phyloP scores from a whole-genome alignment of 2,329 filamentous ascomycete genomes.

The Penicillium sp. region DNA sequence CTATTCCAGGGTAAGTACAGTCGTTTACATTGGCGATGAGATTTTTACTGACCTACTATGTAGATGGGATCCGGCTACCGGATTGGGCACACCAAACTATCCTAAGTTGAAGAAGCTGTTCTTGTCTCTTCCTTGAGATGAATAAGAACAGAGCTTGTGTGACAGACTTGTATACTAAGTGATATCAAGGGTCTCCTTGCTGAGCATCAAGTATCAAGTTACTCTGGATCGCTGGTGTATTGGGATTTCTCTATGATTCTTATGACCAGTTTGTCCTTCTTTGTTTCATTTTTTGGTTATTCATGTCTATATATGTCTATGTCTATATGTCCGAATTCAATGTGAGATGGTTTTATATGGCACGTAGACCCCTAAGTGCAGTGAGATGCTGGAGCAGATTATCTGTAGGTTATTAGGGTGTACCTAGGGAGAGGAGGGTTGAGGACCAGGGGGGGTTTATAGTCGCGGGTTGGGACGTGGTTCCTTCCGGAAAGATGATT shows the following conservation, averaged over 20 bases:
- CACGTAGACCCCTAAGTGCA: no score
- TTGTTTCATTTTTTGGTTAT: neutral
- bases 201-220: neutral
- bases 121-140: constrained; percentile 22
- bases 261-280: neutral
- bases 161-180: neutral
- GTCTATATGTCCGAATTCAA: neutral
- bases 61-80: constrained; percentile 35
- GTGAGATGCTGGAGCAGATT: no score
- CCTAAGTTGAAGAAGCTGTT: constrained; percentile 33
- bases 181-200: neutral
- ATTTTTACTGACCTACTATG: neutral
- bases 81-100: constrained; percentile 36
- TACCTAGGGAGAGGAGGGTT: no score
- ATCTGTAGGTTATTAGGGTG: no score
- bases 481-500: no score
- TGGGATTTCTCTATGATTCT: neutral
- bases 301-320: neutral
- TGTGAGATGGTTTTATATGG: neutral
- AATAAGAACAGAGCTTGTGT: neutral
- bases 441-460: no score
- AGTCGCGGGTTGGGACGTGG: no score
- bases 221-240: neutral
- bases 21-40: neutral
- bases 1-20: constrained; percentile 24